Percentiles rank a stretch among this genome's conserved stretches.
Conservation (phyloP, 768 basidiomycete species). For the Roridomyces roridus region DNA sequence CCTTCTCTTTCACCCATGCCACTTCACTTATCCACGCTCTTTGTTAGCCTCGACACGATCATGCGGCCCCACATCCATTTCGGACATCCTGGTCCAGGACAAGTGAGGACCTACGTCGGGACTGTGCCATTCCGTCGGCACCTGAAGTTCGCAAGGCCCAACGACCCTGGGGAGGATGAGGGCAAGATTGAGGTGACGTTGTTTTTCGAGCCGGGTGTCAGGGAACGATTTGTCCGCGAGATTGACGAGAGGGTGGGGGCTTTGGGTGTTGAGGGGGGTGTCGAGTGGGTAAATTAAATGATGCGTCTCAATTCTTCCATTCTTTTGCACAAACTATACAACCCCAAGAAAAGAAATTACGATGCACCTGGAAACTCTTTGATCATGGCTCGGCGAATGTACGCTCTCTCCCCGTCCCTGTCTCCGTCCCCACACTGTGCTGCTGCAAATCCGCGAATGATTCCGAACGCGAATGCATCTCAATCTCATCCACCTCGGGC, state of each 20-base stretch:
- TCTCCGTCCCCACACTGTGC: too few species aligned
- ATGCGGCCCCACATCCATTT: constrained; percentile 15
- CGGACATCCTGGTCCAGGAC: constrained; percentile 5
- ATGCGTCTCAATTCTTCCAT: too few species aligned
- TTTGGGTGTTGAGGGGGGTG: not conserved
- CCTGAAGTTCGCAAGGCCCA: constrained; percentile 14
- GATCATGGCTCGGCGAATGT: too few species aligned
- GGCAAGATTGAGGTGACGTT: constrained; percentile 11
- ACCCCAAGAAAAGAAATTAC: too few species aligned
- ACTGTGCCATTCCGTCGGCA: constrained; percentile 15
- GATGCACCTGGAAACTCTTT: too few species aligned
- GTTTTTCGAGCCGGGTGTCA: constrained; percentile 3
- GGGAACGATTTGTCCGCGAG: constrained; percentile 2
- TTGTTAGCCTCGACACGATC: not conserved
- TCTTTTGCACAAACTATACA: too few species aligned
- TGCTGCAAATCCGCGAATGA: too few species aligned
- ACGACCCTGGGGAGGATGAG: not conserved
- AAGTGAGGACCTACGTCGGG: constrained; percentile 6
- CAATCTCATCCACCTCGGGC: too few species aligned
- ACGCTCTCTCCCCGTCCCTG: too few species aligned
- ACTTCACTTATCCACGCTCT: not conserved
- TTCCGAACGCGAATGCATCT: too few species aligned
- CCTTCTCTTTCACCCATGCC: not conserved
- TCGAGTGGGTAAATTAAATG: constrained; percentile 5
- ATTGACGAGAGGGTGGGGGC: not conserved